These are phyloP conservation scores for Leishmania braziliensis DNA, from an alignment of 208 protist genomes.

Conservation along the genomic window DNA sequence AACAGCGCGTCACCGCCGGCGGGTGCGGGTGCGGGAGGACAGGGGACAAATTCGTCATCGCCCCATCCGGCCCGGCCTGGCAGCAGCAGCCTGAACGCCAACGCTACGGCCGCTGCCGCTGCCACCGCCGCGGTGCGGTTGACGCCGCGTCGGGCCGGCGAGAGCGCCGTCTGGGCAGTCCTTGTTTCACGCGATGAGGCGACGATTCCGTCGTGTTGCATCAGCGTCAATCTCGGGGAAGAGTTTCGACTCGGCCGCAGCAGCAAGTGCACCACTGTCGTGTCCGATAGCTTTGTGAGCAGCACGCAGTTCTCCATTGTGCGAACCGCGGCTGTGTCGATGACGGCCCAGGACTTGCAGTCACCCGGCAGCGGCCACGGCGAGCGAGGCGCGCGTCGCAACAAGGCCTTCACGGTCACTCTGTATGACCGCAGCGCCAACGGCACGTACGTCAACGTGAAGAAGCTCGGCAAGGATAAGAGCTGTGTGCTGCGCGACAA, in stretches of 20 bases:
- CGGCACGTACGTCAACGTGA: slow-evolving; percentile 91
- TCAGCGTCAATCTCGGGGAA: slow-evolving; percentile 51
- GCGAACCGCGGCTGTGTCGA: slow-evolving; percentile 31
- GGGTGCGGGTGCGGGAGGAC: neutral
- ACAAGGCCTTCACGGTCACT: slow-evolving; percentile 37
- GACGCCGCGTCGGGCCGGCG: slow-evolving; percentile 15
- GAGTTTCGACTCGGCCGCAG: slow-evolving; percentile 85
- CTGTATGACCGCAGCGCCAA: slow-evolving; percentile 82
- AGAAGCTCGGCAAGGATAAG: slow-evolving; percentile 82
- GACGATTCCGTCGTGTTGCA: slow-evolving; percentile 71
- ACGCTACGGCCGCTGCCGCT: neutral
- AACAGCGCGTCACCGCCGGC: slow-evolving; percentile 14
- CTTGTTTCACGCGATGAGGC: slow-evolving; percentile 75
- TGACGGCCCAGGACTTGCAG: slow-evolving; percentile 22
- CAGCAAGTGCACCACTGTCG: slow-evolving; percentile 76
- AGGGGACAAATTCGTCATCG: slow-evolving; percentile 21
- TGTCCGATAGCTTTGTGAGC: slow-evolving; percentile 81
- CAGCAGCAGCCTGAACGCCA: slow-evolving; percentile 11
- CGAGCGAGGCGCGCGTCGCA: slow-evolving; percentile 19
- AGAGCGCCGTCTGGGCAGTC: slow-evolving; percentile 67
- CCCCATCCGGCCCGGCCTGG: slow-evolving; percentile 19
- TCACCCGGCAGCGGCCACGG: slow-evolving; percentile 27
- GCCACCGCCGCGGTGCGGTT: slow-evolving; percentile 1
- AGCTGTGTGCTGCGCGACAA: slow-evolving; percentile 68
- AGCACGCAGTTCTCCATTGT: slow-evolving; percentile 84